Evolutionary conservation across 306 rosid genomes (phyloP), one percentile per base, ranked within the genome.

Genomic region (Prunus armeniaca): DNA sequence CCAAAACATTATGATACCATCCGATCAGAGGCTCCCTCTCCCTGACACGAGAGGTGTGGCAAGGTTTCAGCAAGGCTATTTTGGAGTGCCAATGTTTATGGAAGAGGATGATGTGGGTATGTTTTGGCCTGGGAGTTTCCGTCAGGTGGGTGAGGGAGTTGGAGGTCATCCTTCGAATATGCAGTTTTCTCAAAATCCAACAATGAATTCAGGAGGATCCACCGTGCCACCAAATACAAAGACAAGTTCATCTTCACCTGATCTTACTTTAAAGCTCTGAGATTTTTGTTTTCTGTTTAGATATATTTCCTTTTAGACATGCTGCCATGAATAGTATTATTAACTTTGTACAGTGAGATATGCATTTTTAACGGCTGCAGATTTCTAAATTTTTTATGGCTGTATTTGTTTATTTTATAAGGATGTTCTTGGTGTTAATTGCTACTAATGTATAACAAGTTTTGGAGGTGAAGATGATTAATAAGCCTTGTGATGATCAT

Each of bases 91-190:
- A 1, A 64, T 86, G 74, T 87, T 87, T 15, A 22, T 81, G 83
- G 93, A 91, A 30, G 91, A 93, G 19, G 90, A 88, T 43, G 93
- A 89, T 34, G 80, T 55, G 41, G 87, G 87, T 43, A 17, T 83
- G 32, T 85, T 88, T 79, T 93, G 98, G 98, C 98, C 98, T 0
- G 98, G 98, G 46, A 91, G 98, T 73, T 93, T 89, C 77, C 83
- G 98, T 41, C 93, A 80, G 79, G 84, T 82, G 50, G 87, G 83
- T n/a, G 84, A 75, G 19, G 72, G 82, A 69, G 71, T 51, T 46
- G 64, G 86, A 30, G 82, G 79, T 56, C 69, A 61, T 63, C 10
- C 6, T n/a, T 38, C 58, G 10, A 88, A 43, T 56, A 54, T 66
- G 69, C 84, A 78, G 63, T 51, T 62, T 41, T 74, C 68, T 45